Evolutionary conservation across 257 asterid species (phyloP).

Genomic region (Fraxinus cuspidata): DNA sequence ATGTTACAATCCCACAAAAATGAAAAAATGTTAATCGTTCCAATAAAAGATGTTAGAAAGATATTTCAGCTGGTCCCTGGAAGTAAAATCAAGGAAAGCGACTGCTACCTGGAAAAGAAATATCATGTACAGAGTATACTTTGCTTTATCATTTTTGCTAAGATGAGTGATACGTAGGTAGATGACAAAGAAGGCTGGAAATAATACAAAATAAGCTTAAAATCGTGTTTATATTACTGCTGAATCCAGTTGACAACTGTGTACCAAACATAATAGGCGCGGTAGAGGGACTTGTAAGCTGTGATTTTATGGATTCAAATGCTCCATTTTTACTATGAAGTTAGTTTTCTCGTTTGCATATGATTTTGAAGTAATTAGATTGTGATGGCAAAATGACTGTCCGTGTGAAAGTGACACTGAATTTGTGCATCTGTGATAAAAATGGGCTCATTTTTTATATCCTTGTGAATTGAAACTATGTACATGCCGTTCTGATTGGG

Average conservation of each 20-base stretch:
- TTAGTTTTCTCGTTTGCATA: background rate
- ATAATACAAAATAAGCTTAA: background rate
- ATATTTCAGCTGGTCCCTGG: background rate
- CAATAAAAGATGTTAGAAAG: background rate
- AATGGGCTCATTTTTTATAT: slow-evolving; percentile 10
- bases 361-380: background rate
- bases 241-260: background rate
- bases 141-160: slow-evolving; percentile 10
- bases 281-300: background rate
- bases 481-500: slow-evolving; percentile 25
- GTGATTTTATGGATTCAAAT: background rate
- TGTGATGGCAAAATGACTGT: background rate
- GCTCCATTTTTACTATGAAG: background rate
- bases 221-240: background rate
- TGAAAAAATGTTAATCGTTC: background rate
- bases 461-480: background rate
- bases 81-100: background rate
- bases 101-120: background rate
- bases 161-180: slow-evolving; percentile 23
- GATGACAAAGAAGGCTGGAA: slow-evolving; percentile 37
- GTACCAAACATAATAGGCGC: background rate
- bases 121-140: slow-evolving; percentile 21
- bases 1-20: too few species aligned
- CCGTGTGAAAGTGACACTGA: slow-evolving; percentile 4
- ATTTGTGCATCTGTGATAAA: background rate